Evolutionary conservation across 192 early-diverging fungal species (phyloP).

Genomic region (Umbelopsis ramanniana): DNA sequence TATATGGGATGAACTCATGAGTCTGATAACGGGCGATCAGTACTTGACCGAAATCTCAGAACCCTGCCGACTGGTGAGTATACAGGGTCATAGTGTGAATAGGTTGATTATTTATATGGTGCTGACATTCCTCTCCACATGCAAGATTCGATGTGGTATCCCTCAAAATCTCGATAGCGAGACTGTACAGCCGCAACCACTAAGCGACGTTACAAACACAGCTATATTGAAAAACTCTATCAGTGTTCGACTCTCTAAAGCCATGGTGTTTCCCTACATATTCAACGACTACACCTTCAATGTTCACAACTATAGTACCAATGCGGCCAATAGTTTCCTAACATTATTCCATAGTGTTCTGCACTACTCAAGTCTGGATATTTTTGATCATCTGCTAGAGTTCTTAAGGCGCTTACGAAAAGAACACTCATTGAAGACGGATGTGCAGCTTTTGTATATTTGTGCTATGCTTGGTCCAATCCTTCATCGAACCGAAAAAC

Average conservation of each 20-base stretch:
- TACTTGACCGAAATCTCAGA: conserved; percentile 45
- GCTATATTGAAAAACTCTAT: conserved; percentile 36
- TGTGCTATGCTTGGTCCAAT: conserved; percentile 73
- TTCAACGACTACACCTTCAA: conserved; percentile 68
- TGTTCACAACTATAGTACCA: conserved; percentile 63
- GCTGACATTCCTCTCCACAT: too few relatives aligned
- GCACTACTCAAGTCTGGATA: conserved; percentile 75
- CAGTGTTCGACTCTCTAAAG: conserved; percentile 39
- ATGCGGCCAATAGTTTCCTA: conserved; percentile 72
- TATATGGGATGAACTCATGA: conserved; percentile 53
- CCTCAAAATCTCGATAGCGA: conserved; percentile 43
- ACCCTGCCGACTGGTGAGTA: conserved; percentile 47
- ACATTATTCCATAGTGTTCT: conserved; percentile 74
- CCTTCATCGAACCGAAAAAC: conserved; percentile 70
- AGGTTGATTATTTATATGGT: too few relatives aligned
- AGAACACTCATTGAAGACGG: conserved; percentile 51
- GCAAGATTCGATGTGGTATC: conserved; percentile 39
- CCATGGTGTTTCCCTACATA: conserved; percentile 54
- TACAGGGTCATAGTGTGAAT: background rate
- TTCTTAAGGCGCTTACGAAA: conserved; percentile 46
- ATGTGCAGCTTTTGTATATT: conserved; percentile 74
- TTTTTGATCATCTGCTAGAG: conserved; percentile 55
- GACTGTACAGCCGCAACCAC: conserved; percentile 37
- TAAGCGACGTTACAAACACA: conserved; percentile 34
- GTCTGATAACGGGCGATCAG: conserved; percentile 40